Conservation (phyloP, 805 yeast species). For the Sugiyamaella smithiae region DNA sequence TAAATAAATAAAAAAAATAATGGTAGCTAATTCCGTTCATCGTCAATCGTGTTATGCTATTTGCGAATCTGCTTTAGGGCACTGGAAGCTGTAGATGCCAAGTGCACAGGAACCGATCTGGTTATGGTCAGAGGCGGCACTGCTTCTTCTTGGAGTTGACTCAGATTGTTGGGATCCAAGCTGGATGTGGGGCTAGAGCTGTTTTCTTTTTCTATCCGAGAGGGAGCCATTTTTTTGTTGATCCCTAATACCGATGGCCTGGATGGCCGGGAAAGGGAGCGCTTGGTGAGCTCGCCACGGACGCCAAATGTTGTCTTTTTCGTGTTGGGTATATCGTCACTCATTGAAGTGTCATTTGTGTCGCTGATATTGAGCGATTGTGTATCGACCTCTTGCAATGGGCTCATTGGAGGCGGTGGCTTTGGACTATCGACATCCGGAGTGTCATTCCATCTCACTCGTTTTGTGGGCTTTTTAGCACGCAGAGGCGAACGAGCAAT, state of each 20-base stretch:
- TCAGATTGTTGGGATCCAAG: not conserved
- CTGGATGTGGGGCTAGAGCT: slow-evolving; percentile 4
- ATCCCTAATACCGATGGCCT: slow-evolving; percentile 18
- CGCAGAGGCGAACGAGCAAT: slow-evolving; percentile 16
- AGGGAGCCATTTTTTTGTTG: slow-evolving; percentile 7
- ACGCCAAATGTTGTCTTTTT: slow-evolving; percentile 13
- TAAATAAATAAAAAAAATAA: no score
- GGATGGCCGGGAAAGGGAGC: not conserved
- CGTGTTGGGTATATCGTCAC: not conserved
- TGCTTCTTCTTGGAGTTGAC: not conserved
- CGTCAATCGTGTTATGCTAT: no score
- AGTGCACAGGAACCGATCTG: slow-evolving; percentile 12
- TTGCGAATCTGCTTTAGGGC: slow-evolving; percentile 11
- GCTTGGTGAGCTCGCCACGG: slow-evolving; percentile 17
- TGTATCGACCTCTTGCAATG: not conserved
- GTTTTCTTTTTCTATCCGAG: slow-evolving; percentile 21
- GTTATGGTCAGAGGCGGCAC: slow-evolving; percentile 2
- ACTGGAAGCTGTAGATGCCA: slow-evolving; percentile 16
- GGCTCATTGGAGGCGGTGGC: not conserved
- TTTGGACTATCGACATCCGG: not conserved
- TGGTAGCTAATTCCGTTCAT: no score
- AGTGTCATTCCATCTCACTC: slow-evolving; percentile 30
- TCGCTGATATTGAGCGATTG: slow-evolving; percentile 5
- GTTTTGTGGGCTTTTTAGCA: slow-evolving; percentile 21
- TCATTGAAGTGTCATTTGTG: not conserved